Conservation (phyloP, 2,329 filamentous ascomycete species). For the Pseudophaeomoniella oleicola region DNA sequence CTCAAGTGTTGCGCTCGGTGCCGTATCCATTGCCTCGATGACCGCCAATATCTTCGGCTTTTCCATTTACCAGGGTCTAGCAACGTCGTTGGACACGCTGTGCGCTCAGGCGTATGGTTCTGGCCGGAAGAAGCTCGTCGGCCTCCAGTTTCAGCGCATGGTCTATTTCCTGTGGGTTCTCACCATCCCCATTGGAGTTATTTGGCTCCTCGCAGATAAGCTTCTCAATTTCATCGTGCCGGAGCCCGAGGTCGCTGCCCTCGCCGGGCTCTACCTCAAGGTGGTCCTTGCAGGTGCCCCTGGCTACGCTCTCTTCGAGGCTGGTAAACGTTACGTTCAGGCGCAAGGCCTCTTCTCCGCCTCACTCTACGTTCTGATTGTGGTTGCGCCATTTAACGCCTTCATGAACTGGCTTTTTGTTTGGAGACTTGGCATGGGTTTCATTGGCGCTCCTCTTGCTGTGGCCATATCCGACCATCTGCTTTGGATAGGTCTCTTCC, state of each 20-base stretch:
- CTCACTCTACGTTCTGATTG: conserved; percentile 66
- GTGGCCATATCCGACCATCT: conserved; percentile 62
- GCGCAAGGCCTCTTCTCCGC: conserved; percentile 77
- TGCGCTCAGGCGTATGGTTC: conserved; percentile 91
- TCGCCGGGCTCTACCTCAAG: conserved; percentile 61
- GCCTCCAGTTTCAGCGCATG: conserved; percentile 70
- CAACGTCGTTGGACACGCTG: conserved; percentile 80
- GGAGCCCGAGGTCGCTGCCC: conserved; percentile 51
- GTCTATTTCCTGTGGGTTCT: conserved; percentile 59
- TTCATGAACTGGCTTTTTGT: conserved; percentile 71
- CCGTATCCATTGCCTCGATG: conserved; percentile 59
- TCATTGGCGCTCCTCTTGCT: conserved; percentile 66
- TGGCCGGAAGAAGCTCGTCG: conserved; percentile 77
- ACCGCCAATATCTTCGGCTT: conserved; percentile 66
- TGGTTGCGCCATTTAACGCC: conserved; percentile 70
- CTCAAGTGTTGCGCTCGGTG: conserved; percentile 55
- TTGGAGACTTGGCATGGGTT: conserved; percentile 54
- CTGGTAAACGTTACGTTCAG: conserved; percentile 73
- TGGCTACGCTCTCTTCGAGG: conserved; percentile 62
- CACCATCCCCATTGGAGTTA: conserved; percentile 54
- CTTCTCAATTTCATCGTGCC: conserved; percentile 57
- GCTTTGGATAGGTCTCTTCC: conserved; percentile 55
- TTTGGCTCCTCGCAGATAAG: conserved; percentile 55
- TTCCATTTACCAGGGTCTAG: conserved; percentile 65
- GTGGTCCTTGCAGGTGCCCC: conserved; percentile 57